Percentiles rank a stretch among this genome's conserved stretches.
Evolutionary conservation across 2,329 filamentous ascomycete species (phyloP).

Genomic region (Neofusicoccum umdonicola): DNA sequence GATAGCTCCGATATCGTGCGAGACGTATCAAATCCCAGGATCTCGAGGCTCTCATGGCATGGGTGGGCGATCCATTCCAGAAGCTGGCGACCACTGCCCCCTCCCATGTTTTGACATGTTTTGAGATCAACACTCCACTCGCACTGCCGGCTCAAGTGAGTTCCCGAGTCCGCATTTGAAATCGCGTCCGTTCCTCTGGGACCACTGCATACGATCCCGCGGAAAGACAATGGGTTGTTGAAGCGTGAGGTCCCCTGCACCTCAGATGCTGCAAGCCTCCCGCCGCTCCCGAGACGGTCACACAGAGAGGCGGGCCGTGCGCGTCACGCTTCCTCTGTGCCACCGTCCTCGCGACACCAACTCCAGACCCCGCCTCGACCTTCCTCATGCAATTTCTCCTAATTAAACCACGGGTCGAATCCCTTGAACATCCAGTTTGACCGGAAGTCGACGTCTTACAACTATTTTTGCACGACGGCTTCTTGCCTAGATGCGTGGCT

Average conservation of each 20-base stretch:
- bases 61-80: background rate
- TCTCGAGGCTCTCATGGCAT: background rate
- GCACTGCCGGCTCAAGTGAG: background rate
- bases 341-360: background rate
- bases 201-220: background rate
- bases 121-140: background rate
- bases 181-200: background rate
- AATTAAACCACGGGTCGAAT: background rate
- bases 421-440: background rate
- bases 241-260: background rate
- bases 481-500: background rate
- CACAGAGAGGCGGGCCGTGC: background rate
- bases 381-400: background rate
- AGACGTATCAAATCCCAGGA: background rate
- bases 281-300: background rate
- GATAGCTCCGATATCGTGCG: background rate
- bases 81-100: background rate
- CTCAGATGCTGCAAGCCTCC: constrained; percentile 1
- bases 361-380: background rate
- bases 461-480: background rate
- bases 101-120: background rate
- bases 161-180: background rate
- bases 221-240: background rate
- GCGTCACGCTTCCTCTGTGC: background rate
- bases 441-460: background rate